These are phyloP conservation scores for Diversispora epigaea DNA, from an alignment of 192 early-diverging fungal species.

Conservation along the genomic window DNA sequence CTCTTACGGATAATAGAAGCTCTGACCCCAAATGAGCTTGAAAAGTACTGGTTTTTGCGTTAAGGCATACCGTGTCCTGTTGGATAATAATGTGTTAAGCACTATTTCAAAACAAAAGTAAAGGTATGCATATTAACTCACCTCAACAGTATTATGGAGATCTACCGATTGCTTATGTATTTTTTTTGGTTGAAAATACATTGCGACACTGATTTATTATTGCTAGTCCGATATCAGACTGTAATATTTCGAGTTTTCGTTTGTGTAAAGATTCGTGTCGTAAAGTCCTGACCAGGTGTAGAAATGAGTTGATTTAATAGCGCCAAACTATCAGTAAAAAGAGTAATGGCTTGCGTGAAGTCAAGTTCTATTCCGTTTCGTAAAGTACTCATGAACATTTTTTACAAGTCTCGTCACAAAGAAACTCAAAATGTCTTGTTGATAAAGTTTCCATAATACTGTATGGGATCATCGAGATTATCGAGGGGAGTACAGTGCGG, in stretches of 20 bases:
- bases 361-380: no score
- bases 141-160: constrained; percentile 4
- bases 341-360: no score
- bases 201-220: constrained; percentile 9
- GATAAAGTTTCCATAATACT: no score
- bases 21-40: constrained; percentile 20
- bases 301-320: constrained; percentile 14
- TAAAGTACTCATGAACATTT: no score
- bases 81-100: constrained; percentile 8
- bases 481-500: no score
- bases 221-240: constrained; percentile 1
- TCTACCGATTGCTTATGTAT: neutral
- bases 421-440: no score
- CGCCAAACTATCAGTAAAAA: constrained; percentile 32
- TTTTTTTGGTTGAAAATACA: neutral
- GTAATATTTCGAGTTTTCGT: neutral
- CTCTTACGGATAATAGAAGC: neutral
- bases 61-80: constrained; percentile 15
- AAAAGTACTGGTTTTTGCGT: constrained; percentile 2
- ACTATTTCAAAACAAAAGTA: constrained; percentile 20
- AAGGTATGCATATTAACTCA: constrained; percentile 20
- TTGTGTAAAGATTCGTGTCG: neutral
- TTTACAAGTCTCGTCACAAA: no score
- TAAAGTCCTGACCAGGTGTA: constrained; percentile 10
- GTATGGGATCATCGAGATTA: no score